Evolutionary conservation across 495 filamentous ascomycete species (phyloP).

Genomic region (Neurospora sp.): DNA sequence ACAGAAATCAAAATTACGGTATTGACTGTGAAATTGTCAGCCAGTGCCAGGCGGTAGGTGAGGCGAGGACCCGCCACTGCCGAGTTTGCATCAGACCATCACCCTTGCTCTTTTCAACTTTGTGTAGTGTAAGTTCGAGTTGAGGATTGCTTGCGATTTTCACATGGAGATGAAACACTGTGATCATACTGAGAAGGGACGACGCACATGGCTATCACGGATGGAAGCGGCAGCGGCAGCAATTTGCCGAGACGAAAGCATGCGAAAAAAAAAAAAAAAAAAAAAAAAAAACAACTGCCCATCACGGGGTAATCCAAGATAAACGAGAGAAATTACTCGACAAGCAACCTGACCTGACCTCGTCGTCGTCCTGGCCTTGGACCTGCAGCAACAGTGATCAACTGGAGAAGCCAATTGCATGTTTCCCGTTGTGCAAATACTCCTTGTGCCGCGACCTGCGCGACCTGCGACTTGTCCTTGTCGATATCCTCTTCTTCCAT

Average conservation of each 20-base stretch:
- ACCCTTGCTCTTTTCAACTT: background rate
- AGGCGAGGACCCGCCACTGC: constrained; percentile 3
- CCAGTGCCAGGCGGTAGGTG: background rate
- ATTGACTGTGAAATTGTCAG: background rate
- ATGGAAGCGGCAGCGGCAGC: background rate
- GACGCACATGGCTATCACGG: background rate
- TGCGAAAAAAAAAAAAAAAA: background rate
- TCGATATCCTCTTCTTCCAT: background rate
- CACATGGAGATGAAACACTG: background rate
- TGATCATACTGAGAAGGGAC: background rate
- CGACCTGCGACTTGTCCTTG: background rate
- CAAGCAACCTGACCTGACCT: background rate
- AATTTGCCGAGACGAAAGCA: background rate
- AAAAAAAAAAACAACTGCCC: background rate
- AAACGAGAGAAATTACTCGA: background rate
- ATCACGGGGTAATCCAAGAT: background rate
- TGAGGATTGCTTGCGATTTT: background rate
- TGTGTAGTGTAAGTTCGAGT: background rate
- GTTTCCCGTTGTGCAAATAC: background rate
- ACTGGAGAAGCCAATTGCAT: background rate
- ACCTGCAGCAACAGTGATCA: background rate
- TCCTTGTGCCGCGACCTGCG: background rate
- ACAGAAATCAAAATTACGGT: background rate
- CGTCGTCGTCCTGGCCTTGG: background rate
- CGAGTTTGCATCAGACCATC: background rate